Evolutionary conservation across 164 flowering plant genomes (phyloP).

Genomic region (Brasenia schreberi): DNA sequence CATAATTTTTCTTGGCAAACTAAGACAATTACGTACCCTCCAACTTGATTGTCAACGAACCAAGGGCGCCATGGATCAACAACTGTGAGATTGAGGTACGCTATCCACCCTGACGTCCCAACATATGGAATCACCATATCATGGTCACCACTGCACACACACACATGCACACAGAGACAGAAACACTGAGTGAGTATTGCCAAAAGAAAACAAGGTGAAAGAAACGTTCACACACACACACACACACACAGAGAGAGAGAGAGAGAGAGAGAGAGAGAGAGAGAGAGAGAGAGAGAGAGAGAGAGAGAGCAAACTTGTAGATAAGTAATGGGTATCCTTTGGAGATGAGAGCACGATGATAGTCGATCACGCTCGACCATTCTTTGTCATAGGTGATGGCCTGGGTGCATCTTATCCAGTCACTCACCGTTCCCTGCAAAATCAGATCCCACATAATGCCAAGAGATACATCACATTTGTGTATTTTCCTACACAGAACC

Average conservation of each 20-base stretch:
- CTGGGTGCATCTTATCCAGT: neutral
- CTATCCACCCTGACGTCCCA: neutral
- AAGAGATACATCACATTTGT: too few species aligned
- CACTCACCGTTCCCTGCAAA: neutral
- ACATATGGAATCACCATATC: neutral
- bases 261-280: too few species aligned
- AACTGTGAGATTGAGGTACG: neutral
- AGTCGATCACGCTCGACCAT: neutral
- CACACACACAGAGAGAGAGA: too few species aligned
- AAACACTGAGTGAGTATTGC: neutral
- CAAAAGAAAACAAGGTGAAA: neutral
- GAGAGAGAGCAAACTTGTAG: neutral
- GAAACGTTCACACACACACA: neutral
- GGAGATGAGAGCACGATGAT: neutral
- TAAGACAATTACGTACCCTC: neutral
- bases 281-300: too few species aligned
- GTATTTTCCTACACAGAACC: too few species aligned
- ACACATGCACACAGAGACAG: neutral
- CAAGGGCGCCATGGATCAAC: neutral
- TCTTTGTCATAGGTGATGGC: neutral
- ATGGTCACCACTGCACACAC: neutral
- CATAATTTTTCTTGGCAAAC: too few species aligned
- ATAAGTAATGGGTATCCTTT: neutral
- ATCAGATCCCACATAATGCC: too few species aligned
- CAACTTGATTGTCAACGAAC: neutral